Evolutionary conservation across 805 yeast genomes (phyloP).

Genomic region (Cyberlindnera maclurae): DNA sequence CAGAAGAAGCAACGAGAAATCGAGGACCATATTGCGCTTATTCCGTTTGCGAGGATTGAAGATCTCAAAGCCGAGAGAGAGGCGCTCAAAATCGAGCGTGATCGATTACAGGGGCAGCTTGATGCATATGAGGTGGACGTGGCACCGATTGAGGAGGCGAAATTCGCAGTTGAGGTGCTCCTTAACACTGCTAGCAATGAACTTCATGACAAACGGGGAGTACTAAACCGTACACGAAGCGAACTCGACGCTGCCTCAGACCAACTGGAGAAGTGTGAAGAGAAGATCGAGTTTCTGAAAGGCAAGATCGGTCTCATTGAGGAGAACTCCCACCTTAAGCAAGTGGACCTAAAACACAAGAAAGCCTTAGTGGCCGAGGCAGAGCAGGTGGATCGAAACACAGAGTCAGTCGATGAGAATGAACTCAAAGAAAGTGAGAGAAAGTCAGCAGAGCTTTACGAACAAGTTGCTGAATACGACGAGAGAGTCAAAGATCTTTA

Average conservation of each 20-base stretch:
- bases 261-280: background rate
- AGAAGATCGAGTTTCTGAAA: background rate
- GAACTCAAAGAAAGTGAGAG: constrained; percentile 4
- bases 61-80: constrained; percentile 24
- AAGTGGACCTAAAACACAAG: background rate
- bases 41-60: constrained; percentile 43
- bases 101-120: constrained; percentile 22
- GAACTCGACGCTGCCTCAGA: background rate
- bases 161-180: constrained; percentile 11
- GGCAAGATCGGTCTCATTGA: background rate
- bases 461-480: constrained; percentile 23
- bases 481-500: constrained; percentile 37
- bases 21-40: constrained; percentile 37
- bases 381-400: background rate
- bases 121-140: constrained; percentile 20
- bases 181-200: background rate
- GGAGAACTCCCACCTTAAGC: background rate
- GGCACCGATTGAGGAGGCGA: constrained; percentile 19
- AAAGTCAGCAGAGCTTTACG: constrained; percentile 22
- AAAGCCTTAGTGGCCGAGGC: background rate
- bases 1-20: constrained; percentile 40
- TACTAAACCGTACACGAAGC: too few relatives aligned
- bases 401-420: constrained; percentile 9
- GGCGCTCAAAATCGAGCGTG: constrained; percentile 21
- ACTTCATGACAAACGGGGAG: background rate